Percentiles rank a stretch among this genome's conserved stretches.
phyloP scores from a whole-genome alignment of 2,329 filamentous ascomycete genomes.

The Ambrosiella cleistominuta region DNA sequence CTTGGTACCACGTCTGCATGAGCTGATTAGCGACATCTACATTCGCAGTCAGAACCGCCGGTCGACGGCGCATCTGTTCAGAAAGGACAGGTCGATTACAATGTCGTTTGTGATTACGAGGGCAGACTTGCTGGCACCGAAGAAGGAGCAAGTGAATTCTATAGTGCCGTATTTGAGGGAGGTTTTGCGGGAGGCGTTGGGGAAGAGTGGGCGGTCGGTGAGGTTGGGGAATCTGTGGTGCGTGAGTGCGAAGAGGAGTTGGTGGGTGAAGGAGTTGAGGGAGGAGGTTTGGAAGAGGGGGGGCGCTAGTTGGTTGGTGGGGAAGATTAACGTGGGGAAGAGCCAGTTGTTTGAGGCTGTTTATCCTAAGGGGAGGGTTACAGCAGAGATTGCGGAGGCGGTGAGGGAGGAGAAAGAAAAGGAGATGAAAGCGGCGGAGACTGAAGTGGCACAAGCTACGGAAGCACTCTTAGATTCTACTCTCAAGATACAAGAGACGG shows the following conservation, averaged over 20 bases:
- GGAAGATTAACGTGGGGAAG: conserved; percentile 97
- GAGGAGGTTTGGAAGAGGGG: conserved; percentile 71
- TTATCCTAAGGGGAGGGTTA: conserved; percentile 52
- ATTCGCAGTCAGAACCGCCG: conserved; percentile 68
- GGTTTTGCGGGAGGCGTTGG: conserved; percentile 60
- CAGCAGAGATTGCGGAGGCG: neutral
- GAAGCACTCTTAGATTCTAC: too few relatives aligned
- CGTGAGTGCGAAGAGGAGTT: conserved; percentile 69
- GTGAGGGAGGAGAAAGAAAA: neutral
- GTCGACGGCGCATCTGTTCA: conserved; percentile 48
- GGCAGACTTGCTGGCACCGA: conserved; percentile 68
- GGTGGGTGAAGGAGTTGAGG: conserved; percentile 82
- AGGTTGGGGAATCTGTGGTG: conserved; percentile 75
- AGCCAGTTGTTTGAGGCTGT: conserved; percentile 77
- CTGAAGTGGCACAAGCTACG: neutral
- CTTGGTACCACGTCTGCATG: conserved; percentile 58
- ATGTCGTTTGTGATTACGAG: conserved; percentile 85
- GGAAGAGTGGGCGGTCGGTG: conserved; percentile 46
- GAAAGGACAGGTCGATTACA: conserved; percentile 50
- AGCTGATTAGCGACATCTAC: conserved; percentile 51
- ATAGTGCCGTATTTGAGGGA: conserved; percentile 73
- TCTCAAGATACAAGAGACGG: too few relatives aligned
- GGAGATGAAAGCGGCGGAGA: neutral
- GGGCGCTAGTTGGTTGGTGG: conserved; percentile 85
- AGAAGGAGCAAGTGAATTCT: conserved; percentile 64